Base-by-base conservation (phyloP, 225 moss, liverwort and hornwort species). In the Takakia lepidozioides region DNA sequence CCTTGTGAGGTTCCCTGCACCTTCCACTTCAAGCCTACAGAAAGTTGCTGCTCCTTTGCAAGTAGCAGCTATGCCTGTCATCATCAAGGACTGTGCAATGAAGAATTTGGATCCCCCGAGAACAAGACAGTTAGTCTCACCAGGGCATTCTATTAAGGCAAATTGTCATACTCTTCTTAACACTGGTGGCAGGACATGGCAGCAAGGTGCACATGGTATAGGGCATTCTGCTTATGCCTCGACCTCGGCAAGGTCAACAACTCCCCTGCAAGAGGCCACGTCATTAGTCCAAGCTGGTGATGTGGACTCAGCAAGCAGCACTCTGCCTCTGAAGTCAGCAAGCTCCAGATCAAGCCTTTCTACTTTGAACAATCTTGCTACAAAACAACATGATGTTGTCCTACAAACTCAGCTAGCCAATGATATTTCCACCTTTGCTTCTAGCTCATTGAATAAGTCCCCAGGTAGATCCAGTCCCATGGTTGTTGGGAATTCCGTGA, bases 1-100 rank as follows among this genome's bases (percentile, higher is more conserved):
- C 26, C 69, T 87, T 19, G 66, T 83, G 43, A 73, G 86, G 49
- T 68, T 71, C 40, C 73, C 80, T 25, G 62, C 57, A 43, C 21
- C 58, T 19, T 51, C 48, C 61, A 68, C 17, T 56, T 27, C 57
- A 54, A 54, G 29, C 32, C 48, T 43, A 30, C 26, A 40, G 27
- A 52, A 29, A 46, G 46, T n/a, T 50, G 29, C 25, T 44, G 25
- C 41, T 16, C 59, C 20, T 28, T 40, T 26, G 17, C 40, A 27
- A 32, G 26, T 37, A 38, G 25, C 35, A 10, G 19, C 29, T 43
- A 17, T 8, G 7, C 32, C 32, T 6, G 11, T 32, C 8, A 11
- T 6, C 11, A 47, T 15, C 42, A 63, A 49, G 45, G 53, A 49
- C 6, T 44, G 34, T 63, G 36, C 59, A 35, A 44, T 44, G 48